Evolutionary conservation across 176 grass and related monocot species (phyloP), one percentile per base, ranked within the genome.

Genomic region (Oryza glumipatula): DNA sequence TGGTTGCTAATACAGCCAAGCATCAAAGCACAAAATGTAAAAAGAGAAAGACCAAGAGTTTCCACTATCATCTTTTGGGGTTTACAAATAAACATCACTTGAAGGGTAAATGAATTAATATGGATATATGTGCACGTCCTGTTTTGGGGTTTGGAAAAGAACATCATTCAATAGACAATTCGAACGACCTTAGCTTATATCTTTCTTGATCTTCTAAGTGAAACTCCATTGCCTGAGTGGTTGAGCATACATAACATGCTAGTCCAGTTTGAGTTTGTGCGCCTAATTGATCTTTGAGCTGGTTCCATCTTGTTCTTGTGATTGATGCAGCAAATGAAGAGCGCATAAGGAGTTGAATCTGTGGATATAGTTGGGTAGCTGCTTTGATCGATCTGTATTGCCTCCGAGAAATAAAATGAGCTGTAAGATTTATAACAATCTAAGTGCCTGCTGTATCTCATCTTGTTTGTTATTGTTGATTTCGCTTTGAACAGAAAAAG

Each of bases 301-400:
- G 13, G 2, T 70, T 80, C 9, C 5, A 80, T 80, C 41, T 76
- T 36, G 36, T 84, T 80, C 13, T 80, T 75, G 9, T 84, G 39
- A 69, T 70, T 70, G 63, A 61, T 81, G 69, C 87, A 89, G 87
- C 63, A 85, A 80, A 16, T 79, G 74, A 89, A 85, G 64, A 76
- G 26, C 17, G 65, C 71, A 33, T 89, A 61, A 85, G 81, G 87
- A 69, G 60, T 68, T 63, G 76, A 35, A 49, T 51, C 54, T 69
- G 47, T 38, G 15, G 48, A 30, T 80, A 58, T 61, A 14, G 63
- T 61, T 22, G 81, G 48, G 16, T 64, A 4, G 81, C 30, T 76
- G 48, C 26, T 84, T 74, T 15, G 54, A 47, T 84, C 36, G 33
- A 67, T 49, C 47, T 83, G 11, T 35, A 83, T 78, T 73, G 7